Base-by-base conservation (phyloP, 352 stramenopile species). In the Blastocystis sp. region DNA sequence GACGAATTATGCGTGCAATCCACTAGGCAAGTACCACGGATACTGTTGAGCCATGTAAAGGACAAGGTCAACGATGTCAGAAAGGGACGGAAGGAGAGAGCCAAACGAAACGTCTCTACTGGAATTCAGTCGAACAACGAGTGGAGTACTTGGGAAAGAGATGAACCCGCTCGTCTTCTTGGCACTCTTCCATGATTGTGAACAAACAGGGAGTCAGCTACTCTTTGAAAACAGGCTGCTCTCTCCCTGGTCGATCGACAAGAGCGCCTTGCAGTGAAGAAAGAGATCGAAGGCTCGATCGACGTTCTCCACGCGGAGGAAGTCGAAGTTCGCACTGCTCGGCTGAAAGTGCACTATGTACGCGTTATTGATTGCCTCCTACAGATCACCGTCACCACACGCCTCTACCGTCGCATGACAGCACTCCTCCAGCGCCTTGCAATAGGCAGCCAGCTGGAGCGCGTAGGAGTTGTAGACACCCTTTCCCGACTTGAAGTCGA, bases 401-500 rank as follows among this genome's bases (percentile, higher is more conserved):
- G 12, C 37, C 3, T 1, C 3, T 41, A 74, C 63, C 29, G 31
- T 26, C 16, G 63, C 63, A 74, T 74, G 26, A 37, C 37, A 74
- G 29, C 37, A 74, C 16, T 74, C 74, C 66, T 85, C 74, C 6
- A 85, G 21, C 45, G 74, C 74, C 45, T 85, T 85, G 74, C 74
- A 85, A 41, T 85, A 85, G 10, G 74, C 74, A 35, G 74, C 74
- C 50, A 85, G 3, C 37, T 85, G 74, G n/a, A 85, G 51, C 0
- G 74, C 74, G 45, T 85, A 85, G 16, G 37, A 39, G 21, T 85
- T 51, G 45, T 85, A 85, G 2, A 85, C 31, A 29, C 35, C 37
- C 29, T 69, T 85, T 21, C 74, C 74, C 16, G 74, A 70, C 41
- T 85, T 85, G 66, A 85, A 85, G 55, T 85, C 74, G 24, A 85